Percentiles rank a stretch among this genome's conserved stretches.
phyloP scores from a whole-genome alignment of 192 early-diverging fungal species.

The Chytriomyces sp. region DNA sequence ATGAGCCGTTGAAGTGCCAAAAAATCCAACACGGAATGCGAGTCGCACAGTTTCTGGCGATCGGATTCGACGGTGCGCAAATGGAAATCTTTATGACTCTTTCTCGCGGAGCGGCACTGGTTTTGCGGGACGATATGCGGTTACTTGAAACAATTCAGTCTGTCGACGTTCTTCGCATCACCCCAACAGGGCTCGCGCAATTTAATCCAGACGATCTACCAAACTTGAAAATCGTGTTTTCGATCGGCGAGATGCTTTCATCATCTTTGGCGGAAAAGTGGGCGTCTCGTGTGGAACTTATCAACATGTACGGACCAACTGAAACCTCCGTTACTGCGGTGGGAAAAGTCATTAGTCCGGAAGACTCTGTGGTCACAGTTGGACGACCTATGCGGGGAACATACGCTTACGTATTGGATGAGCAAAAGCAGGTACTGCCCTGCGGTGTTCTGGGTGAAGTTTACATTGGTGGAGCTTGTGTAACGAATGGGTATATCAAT shows the following conservation, averaged over 20 bases:
- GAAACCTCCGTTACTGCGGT: conserved; percentile 30
- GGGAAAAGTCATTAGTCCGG: background rate
- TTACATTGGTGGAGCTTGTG: conserved; percentile 47
- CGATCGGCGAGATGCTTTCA: conserved; percentile 31
- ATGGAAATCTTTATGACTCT: conserved; percentile 38
- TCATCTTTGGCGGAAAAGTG: conserved; percentile 31
- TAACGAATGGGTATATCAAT: conserved; percentile 53
- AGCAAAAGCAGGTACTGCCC: conserved; percentile 35
- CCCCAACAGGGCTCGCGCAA: conserved; percentile 38
- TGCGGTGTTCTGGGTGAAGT: conserved; percentile 51
- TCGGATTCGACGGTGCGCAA: conserved; percentile 42
- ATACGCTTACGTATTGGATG: conserved; percentile 42
- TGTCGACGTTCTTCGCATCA: conserved; percentile 31
- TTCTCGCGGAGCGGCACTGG: conserved; percentile 26
- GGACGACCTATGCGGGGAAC: conserved; percentile 39
- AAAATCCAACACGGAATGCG: conserved; percentile 3
- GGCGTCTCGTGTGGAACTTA: conserved; percentile 30
- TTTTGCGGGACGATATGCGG: conserved; percentile 36
- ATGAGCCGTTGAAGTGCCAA: conserved; percentile 1
- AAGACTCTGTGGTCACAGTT: conserved; percentile 26
- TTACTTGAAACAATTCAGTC: conserved; percentile 25
- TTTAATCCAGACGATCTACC: conserved; percentile 35
- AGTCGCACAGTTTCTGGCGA: conserved; percentile 25
- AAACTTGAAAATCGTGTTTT: conserved; percentile 39
- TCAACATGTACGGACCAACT: conserved; percentile 41